Evolutionary conservation across 2,329 filamentous ascomycete species (phyloP).

Genomic region (Penicillium sp.): DNA sequence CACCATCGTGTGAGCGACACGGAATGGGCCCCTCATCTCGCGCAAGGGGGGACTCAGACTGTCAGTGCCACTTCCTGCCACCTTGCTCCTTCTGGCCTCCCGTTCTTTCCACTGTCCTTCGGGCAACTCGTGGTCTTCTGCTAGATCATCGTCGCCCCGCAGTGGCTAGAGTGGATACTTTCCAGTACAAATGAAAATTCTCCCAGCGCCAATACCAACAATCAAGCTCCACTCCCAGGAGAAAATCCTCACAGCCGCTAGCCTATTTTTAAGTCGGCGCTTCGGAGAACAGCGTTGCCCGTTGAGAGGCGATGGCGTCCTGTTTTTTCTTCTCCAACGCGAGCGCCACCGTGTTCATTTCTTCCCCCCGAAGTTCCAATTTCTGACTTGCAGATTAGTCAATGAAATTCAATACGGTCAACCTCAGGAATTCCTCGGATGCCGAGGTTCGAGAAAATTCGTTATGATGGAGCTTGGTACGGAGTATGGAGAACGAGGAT

Average conservation of each 20-base stretch:
- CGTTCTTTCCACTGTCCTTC: no score
- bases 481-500: no score
- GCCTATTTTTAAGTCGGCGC: conserved; percentile 20
- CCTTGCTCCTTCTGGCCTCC: background rate
- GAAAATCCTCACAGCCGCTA: conserved; percentile 16
- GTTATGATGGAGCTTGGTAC: background rate
- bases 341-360: background rate
- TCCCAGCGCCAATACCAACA: conserved; percentile 21
- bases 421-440: background rate
- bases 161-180: conserved; percentile 12
- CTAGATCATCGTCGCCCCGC: conserved; percentile 34
- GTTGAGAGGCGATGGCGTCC: background rate
- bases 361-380: background rate
- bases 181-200: conserved; percentile 15
- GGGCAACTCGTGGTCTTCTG: conserved; percentile 17
- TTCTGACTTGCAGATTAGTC: background rate
- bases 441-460: conserved; percentile 4
- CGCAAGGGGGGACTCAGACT: background rate
- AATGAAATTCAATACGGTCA: background rate
- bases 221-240: background rate
- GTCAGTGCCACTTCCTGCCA: conserved; percentile 6
- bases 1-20: background rate
- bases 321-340: background rate
- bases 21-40: background rate
- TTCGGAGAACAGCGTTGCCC: background rate